Base-by-base conservation (phyloP, 2,329 filamentous ascomycete genomes). In the Bertia moriformis region DNA sequence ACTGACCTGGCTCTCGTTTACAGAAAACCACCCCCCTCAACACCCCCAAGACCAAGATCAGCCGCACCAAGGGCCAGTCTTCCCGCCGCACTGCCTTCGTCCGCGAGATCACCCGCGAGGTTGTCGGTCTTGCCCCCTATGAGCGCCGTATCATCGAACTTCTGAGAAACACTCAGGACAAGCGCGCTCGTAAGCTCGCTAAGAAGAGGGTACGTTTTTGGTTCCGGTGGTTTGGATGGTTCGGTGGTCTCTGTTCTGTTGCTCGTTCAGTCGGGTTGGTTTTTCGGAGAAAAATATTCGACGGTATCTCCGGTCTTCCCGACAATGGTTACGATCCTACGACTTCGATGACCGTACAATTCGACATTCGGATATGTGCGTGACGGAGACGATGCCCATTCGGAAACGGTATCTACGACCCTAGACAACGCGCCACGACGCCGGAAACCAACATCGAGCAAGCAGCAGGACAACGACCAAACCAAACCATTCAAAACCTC, bases 81-180 rank as follows among this genome's bases (percentile, higher is more conserved):
- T 93, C 84, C 73, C 94, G 93, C 81, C 81, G 88, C 60, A 96
- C 91, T 55, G 79, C 83, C 56, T 96, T 98, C 70, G 89, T 96
- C 55, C 78, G 91, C 56, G 88, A 95, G 61, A 82, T 98, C 62
- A 86, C 94, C 66, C 93, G 93, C 77, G 91, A 98, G 74, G 91
- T 96, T 65, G 80, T 88, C 66, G 91, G 83, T 61, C 83, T 91
- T 54, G 85, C 85, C 54, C 85, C 85, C 59, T 91, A 98, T 66
- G 91, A 98, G 81, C 89, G 91, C 68, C 87, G 91, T 62, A 85
- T 98, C 56, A 93, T 98, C 63, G 91, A 98, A 78, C 73, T 98
- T 63, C 83, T 98, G 69, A 86, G 91, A 60, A 98, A 98, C 83
- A 82, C 77, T 73, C 93, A 93, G 75, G 91, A 98, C 71, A 96